Evolutionary conservation across 352 stramenopile species (phyloP), one percentile per base, ranked within the genome.

Genomic region (Phytophthora hybrid): DNA sequence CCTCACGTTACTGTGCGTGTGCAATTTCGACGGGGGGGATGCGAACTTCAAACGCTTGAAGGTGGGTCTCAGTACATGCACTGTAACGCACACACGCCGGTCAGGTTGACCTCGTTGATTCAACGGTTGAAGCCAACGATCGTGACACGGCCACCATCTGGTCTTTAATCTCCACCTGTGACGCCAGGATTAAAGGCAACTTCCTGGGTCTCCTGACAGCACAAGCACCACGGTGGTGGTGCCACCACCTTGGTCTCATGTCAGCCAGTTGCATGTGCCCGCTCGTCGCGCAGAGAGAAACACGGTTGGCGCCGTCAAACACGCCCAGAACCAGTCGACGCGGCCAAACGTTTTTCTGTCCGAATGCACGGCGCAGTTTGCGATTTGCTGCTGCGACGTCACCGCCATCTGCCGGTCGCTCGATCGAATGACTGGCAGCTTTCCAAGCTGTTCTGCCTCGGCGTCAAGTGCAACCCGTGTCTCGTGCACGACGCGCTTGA

Each of bases 261-360:
- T 44, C 37, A 44, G 37, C 14, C 37, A 18, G 37, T 44, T 44
- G 37, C 37, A 44, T 44, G 37, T 13, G 14, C 37, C 14, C 37
- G 37, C 37, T 39, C 32, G 8, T 39, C 32, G 32, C 32, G 46
- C 19, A 9, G 21, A 54, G 47, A 54, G 47, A 23, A 54, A 54
- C 47, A 29, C 19, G 47, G 16, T 52, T n/a, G 9, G n/a, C 23
- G 21, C 32, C 16, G 32, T 19, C 23, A 23, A 21, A 18, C 53
- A 44, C 18, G 53, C 53, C 44, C 41, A 56, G 51, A 62, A 71
- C 61, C 68, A 74, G 68, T 74, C 46, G 46, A 65, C 64, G 61
- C 34, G 23, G n/a, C 19, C 31, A 26, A 44, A 44, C 37, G 13
- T 49, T 60, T 52, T 70, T 74, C 54, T 74, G 67, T 59, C 67